A percentile compares a stretch with the other conserved stretches of the same genome.
These are phyloP conservation scores for Alternaria sp. DNA, from an alignment of 2,329 filamentous ascomycete species.

Conservation along the genomic window DNA sequence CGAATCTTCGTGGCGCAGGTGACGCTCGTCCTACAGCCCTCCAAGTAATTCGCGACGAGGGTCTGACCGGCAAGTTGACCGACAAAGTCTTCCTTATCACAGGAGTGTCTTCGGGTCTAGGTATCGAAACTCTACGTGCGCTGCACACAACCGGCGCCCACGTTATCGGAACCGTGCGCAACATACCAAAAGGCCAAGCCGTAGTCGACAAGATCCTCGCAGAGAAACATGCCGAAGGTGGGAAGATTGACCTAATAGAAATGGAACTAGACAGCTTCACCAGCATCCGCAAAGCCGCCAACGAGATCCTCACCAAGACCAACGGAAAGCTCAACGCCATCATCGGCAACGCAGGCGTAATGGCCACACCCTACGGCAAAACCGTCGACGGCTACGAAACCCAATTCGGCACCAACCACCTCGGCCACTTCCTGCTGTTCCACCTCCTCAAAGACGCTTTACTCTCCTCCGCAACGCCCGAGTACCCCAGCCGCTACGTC, in stretches of 20 bases:
- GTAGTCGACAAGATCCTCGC: background rate
- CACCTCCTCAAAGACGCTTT: conserved; percentile 56
- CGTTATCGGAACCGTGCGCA: background rate
- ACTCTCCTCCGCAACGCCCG: conserved; percentile 45
- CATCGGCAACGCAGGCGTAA: conserved; percentile 42
- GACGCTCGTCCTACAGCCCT: background rate
- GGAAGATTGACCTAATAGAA: conserved; percentile 7
- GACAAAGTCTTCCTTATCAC: background rate
- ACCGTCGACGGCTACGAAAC: conserved; percentile 44
- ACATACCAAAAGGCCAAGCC: background rate
- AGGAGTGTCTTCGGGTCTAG: background rate
- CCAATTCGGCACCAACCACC: conserved; percentile 55
- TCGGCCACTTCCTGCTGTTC: conserved; percentile 59
- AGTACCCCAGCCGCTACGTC: background rate
- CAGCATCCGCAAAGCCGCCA: conserved; percentile 14
- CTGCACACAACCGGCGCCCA: background rate
- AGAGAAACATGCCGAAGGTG: background rate
- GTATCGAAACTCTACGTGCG: background rate
- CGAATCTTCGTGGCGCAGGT: background rate
- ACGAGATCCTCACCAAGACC: conserved; percentile 10
- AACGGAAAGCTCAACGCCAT: conserved; percentile 23
- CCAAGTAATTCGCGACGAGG: background rate
- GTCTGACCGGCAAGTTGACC: background rate
- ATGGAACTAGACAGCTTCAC: conserved; percentile 22
- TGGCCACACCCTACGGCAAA: conserved; percentile 32